Evolutionary conservation across 768 basidiomycete genomes (phyloP).

Genomic region (Rhodosporidiobolus sp.): DNA sequence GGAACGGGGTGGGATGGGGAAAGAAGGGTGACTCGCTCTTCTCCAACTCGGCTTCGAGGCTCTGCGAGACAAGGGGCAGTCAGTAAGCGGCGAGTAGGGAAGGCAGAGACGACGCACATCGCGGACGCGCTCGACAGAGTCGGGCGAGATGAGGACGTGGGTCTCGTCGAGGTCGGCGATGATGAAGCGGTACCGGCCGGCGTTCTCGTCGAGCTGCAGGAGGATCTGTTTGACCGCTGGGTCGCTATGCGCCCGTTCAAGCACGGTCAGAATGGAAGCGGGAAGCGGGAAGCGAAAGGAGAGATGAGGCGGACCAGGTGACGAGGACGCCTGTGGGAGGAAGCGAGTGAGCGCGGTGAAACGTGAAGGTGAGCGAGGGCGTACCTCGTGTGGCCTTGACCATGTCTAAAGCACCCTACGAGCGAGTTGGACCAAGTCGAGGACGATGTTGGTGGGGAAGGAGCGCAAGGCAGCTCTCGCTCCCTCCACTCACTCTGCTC

Average conservation of each 20-base stretch:
- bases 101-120: conserved; percentile 1
- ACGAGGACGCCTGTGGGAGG: conserved; percentile 33
- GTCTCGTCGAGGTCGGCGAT: conserved; percentile 83
- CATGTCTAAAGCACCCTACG: not conserved
- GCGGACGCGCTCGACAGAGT: conserved; percentile 67
- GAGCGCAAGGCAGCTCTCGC: no score
- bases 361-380: not conserved
- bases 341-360: rapidly evolving
- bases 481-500: no score
- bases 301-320: conserved; percentile 29
- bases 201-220: conserved; percentile 66
- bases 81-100: not conserved
- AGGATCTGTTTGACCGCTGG: conserved; percentile 86
- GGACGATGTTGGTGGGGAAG: no score
- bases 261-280: no score
- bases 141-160: conserved; percentile 77
- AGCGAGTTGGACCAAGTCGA: no score
- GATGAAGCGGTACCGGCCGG: conserved; percentile 56
- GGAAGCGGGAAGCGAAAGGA: not conserved
- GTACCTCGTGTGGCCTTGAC: conserved; percentile 39
- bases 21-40: no score
- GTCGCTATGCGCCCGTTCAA: conserved; percentile 56
- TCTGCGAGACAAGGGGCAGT: no score
- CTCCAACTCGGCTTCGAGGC: no score
- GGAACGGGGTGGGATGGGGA: no score